A percentile compares a stretch with the other conserved stretches of the same genome.
These are phyloP conservation scores for Tolypocladium paradoxum DNA, from an alignment of 2,329 filamentous ascomycete genomes.

Conservation along the genomic window DNA sequence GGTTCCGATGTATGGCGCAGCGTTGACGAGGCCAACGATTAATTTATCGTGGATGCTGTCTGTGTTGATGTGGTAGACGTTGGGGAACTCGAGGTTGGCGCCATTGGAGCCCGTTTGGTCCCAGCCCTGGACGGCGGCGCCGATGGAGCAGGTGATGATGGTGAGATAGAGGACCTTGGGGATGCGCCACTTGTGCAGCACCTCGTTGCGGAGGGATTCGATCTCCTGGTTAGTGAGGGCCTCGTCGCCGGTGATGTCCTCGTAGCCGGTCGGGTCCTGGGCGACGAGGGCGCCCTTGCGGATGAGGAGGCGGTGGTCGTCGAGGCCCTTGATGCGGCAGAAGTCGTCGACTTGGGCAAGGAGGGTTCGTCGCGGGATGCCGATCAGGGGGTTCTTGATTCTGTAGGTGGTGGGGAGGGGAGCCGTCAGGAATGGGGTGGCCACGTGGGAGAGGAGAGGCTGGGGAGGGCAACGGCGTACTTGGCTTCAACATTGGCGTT, in stretches of 20 bases:
- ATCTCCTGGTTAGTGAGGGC: slow-evolving; percentile 51
- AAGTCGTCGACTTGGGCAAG: slow-evolving; percentile 49
- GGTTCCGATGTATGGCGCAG: slow-evolving; percentile 39
- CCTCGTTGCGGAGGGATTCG: slow-evolving; percentile 47
- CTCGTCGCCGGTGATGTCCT: slow-evolving; percentile 44
- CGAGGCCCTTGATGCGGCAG: slow-evolving; percentile 46
- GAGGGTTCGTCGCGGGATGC: slow-evolving; percentile 39
- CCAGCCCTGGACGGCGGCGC: slow-evolving; percentile 61
- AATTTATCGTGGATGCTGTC: slow-evolving; percentile 26
- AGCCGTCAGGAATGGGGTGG: slow-evolving; percentile 7
- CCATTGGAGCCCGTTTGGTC: slow-evolving; percentile 56
- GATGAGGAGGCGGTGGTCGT: slow-evolving; percentile 46
- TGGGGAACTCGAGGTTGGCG: slow-evolving; percentile 51
- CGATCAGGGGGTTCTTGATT: slow-evolving; percentile 39
- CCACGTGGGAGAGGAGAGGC: not conserved
- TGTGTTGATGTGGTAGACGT: slow-evolving; percentile 33
- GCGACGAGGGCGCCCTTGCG: slow-evolving; percentile 64
- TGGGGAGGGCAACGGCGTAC: slow-evolving; percentile 15
- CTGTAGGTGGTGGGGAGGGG: slow-evolving; percentile 8
- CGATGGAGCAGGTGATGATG: slow-evolving; percentile 57
- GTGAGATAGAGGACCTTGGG: slow-evolving; percentile 54
- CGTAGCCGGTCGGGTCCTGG: slow-evolving; percentile 53
- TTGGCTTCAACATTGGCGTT: slow-evolving; percentile 35
- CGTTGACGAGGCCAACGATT: slow-evolving; percentile 59
- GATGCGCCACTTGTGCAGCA: slow-evolving; percentile 57